Evolutionary conservation across 225 moss, liverwort and hornwort species (phyloP).

Genomic region (Lunularia cruciata): DNA sequence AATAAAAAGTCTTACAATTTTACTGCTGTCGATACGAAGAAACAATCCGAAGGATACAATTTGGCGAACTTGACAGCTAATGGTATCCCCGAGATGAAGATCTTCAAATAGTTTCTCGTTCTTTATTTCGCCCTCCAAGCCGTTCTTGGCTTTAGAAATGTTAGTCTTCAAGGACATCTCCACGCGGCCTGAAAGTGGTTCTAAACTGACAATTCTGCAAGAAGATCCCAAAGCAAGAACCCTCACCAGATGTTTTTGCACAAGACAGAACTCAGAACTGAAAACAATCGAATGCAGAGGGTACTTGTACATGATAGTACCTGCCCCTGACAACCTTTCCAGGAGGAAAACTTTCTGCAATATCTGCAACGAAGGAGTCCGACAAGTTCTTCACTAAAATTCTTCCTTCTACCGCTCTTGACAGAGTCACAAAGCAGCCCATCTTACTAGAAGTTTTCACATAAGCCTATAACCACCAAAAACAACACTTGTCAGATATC

Average conservation of each 20-base stretch:
- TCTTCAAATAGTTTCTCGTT: constrained; percentile 60
- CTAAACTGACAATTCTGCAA: constrained; percentile 51
- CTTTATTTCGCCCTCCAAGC: constrained; percentile 20
- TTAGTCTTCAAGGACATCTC: constrained; percentile 70
- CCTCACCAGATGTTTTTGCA: background rate
- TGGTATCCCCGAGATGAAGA: constrained; percentile 63
- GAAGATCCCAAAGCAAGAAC: background rate
- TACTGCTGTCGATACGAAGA: constrained; percentile 60
- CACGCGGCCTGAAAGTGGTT: constrained; percentile 61
- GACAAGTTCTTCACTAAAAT: constrained; percentile 72
- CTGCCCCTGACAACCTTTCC: constrained; percentile 91
- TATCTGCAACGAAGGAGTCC: constrained; percentile 65
- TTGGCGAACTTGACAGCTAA: constrained; percentile 65
- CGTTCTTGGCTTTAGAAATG: constrained; percentile 16
- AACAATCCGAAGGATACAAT: constrained; percentile 82
- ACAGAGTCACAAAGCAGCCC: constrained; percentile 83
- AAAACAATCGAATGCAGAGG: too few species aligned
- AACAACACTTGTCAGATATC: background rate
- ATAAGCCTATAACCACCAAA: constrained; percentile 56
- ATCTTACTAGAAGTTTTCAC: constrained; percentile 65
- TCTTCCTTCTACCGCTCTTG: constrained; percentile 78
- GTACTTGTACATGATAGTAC: constrained; percentile 42
- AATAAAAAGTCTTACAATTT: constrained; percentile 50
- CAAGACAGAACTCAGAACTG: background rate
- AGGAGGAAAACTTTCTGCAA: constrained; percentile 63